These are phyloP conservation scores for Elsinoe necatrix DNA, from an alignment of 2,329 filamentous ascomycete genomes.

Conservation along the genomic window DNA sequence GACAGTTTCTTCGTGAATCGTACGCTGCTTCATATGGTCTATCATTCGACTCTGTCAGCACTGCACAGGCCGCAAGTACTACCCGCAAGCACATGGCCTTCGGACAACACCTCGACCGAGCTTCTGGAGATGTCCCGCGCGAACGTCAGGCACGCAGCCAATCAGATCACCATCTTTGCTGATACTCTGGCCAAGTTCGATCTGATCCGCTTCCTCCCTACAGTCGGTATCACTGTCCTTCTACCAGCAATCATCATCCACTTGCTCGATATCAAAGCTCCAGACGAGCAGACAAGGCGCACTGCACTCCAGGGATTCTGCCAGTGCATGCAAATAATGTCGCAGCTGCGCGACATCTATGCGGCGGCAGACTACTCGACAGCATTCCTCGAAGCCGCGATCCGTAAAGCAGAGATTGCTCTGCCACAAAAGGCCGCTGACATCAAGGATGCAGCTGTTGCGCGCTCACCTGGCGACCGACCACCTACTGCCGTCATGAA, in stretches of 20 bases:
- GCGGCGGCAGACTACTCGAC: conserved; percentile 94
- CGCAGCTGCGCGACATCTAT: conserved; percentile 79
- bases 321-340: conserved; percentile 87
- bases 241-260: conserved; percentile 91
- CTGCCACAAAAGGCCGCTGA: conserved; percentile 39
- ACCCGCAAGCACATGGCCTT: conserved; percentile 50
- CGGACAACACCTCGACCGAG: conserved; percentile 47
- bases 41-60: conserved; percentile 83
- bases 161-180: conserved; percentile 77
- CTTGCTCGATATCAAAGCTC: conserved; percentile 82
- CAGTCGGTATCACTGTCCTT: conserved; percentile 82
- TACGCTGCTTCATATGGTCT: conserved; percentile 86
- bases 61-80: conserved; percentile 86
- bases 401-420: conserved; percentile 76
- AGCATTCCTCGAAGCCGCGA: conserved; percentile 84
- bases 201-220: conserved; percentile 73
- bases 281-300: conserved; percentile 60
- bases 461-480: conserved; percentile 34
- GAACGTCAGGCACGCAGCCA: conserved; percentile 74
- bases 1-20: conserved; percentile 60
- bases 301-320: conserved; percentile 73
- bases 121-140: conserved; percentile 74
- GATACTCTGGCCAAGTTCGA: conserved; percentile 63
- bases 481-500: conserved; percentile 14
- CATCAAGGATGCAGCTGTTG: conserved; percentile 29